Base-by-base conservation (phyloP, 2,329 filamentous ascomycete species). In the Cercospora sp. region DNA sequence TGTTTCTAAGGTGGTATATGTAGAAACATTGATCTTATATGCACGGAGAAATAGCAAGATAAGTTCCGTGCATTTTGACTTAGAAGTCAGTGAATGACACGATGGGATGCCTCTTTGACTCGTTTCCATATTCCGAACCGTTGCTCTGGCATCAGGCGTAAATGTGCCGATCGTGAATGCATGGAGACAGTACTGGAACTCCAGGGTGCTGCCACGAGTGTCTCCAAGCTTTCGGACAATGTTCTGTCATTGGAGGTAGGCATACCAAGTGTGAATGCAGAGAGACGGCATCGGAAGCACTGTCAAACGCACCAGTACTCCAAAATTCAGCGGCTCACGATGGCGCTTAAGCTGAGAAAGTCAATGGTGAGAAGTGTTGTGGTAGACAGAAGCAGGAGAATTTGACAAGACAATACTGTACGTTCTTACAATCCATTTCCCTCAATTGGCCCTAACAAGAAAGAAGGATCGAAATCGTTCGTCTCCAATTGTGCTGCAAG, bases 401-500 rank as follows among this genome's bases (percentile, higher is more conserved):
- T 18, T 23, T 1, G 20, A 23, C 26, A 6, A 12, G 18, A 20
- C 10, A 6, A 6, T 26, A 16, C 18, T n/a, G 18, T 23, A 51
- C 10, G 5, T 13, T 26, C 20, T 26, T 12, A 51, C 3, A 51
- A 13, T 13, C 45, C 45, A 3, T 51, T 51, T 7, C 62, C 48
- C 7, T 64, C 62, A 5, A 64, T 45, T 8, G 62, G 62, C 1
- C 62, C 62, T 31, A 64, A 13, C 20, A 64, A 64, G 30, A 55
- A 55, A 7, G 62, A 64, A 57, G 62, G 51, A 58, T 64, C 51
- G 23, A 64, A 64, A 45, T 64, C 62, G 3, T 55, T 51, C 12
- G 51, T 58, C 23, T 53, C 51, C 9, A 64, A 33, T 33, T 64
- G 62, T n/a, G 62, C 62, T 13, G 62, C 62, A 6, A 64, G 28